These are phyloP conservation scores for Pseudohalonectria lignicola DNA, from an alignment of 2,329 filamentous ascomycete genomes.

Conservation along the genomic window DNA sequence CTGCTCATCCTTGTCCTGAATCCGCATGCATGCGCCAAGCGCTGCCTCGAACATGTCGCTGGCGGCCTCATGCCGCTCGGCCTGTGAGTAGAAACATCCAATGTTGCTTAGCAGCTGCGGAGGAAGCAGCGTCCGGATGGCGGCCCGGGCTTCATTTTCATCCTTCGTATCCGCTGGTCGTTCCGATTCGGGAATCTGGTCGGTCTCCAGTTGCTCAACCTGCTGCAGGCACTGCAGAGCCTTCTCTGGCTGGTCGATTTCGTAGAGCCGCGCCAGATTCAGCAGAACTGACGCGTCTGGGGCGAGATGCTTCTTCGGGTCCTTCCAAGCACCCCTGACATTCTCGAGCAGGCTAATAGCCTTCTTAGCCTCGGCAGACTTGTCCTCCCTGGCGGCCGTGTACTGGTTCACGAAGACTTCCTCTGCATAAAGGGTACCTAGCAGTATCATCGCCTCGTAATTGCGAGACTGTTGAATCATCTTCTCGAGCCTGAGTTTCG, in stretches of 20 bases:
- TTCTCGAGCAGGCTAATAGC: conserved; percentile 75
- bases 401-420: conserved; percentile 78
- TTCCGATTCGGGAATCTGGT: conserved; percentile 63
- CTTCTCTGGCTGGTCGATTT: conserved; percentile 75
- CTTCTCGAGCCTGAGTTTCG: conserved; percentile 89
- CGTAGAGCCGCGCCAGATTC: conserved; percentile 86
- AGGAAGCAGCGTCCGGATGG: conserved; percentile 67
- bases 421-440: conserved; percentile 88
- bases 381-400: conserved; percentile 71
- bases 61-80: conserved; percentile 69
- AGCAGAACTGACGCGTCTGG: conserved; percentile 82
- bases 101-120: conserved; percentile 96
- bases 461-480: conserved; percentile 77
- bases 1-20: conserved; percentile 58
- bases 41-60: conserved; percentile 89
- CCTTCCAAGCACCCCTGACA: conserved; percentile 83
- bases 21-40: conserved; percentile 73
- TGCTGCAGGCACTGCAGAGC: conserved; percentile 85
- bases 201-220: conserved; percentile 81
- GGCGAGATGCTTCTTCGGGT: conserved; percentile 71
- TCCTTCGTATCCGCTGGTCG: conserved; percentile 49
- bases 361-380: conserved; percentile 73
- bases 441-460: conserved; percentile 81
- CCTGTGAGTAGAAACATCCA: conserved; percentile 87
- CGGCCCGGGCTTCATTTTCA: conserved; percentile 45